A percentile compares a stretch with the other conserved stretches of the same genome.
Evolutionary conservation across 495 filamentous ascomycete species (phyloP).

Genomic region (Aspergillus incahuasiensis): DNA sequence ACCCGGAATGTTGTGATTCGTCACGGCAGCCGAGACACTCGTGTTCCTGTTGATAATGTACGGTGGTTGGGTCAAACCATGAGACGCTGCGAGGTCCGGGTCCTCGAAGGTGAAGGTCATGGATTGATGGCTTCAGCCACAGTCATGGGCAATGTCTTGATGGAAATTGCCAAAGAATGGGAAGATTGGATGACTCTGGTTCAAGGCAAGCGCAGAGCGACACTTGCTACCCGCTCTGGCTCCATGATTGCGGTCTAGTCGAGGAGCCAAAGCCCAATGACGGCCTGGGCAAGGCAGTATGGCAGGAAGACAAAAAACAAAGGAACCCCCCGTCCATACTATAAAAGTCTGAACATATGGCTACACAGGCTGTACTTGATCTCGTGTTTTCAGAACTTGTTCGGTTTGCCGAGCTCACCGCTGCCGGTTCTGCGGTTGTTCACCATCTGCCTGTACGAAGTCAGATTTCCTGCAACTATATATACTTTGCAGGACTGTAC

Average conservation of each 20-base stretch:
- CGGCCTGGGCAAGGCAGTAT: too few species aligned
- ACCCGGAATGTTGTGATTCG: slow-evolving; percentile 86
- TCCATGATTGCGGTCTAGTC: slow-evolving; percentile 17
- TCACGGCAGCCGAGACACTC: slow-evolving; percentile 84
- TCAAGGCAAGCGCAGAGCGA: slow-evolving; percentile 44
- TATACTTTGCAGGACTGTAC: slow-evolving; percentile 5
- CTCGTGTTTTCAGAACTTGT: not conserved
- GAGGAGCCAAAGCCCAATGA: not conserved
- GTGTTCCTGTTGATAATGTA: slow-evolving; percentile 93
- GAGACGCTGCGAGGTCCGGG: slow-evolving; percentile 83
- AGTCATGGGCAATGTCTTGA: slow-evolving; percentile 90
- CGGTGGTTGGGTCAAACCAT: slow-evolving; percentile 92
- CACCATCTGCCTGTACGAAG: not conserved
- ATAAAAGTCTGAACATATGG: not conserved
- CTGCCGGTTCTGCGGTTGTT: slow-evolving; percentile 30
- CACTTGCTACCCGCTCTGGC: slow-evolving; percentile 23
- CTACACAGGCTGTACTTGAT: not conserved
- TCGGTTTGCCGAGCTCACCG: slow-evolving; percentile 10
- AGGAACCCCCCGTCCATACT: too few species aligned
- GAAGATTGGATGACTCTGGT: slow-evolving; percentile 78
- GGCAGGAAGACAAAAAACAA: too few species aligned
- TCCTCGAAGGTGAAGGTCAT: slow-evolving; percentile 90
- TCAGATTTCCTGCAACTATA: slow-evolving; percentile 9
- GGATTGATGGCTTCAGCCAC: slow-evolving; percentile 91
- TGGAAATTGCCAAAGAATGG: slow-evolving; percentile 93